These are phyloP conservation scores for Trichosporon sp. DNA, from an alignment of 1,284 basidiomycete species.

Conservation along the genomic window DNA sequence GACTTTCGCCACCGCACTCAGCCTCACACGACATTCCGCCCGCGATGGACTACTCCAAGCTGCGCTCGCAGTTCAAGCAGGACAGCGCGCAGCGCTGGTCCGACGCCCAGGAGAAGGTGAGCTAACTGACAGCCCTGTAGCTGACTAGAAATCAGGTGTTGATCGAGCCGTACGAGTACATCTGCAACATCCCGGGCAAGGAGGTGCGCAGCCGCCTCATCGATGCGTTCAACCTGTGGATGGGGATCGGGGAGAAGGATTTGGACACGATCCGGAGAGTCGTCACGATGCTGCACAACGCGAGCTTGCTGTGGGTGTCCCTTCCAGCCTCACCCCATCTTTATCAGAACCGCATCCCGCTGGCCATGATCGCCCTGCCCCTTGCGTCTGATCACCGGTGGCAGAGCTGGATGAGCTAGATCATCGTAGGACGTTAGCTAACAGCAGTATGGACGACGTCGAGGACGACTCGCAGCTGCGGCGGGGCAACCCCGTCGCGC, in stretches of 20 bases:
- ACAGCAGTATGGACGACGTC: conserved; percentile 84
- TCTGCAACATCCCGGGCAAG: conserved; percentile 82
- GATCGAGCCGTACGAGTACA: conserved; percentile 85
- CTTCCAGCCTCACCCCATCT: no score
- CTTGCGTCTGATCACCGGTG: not conserved
- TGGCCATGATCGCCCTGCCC: not conserved
- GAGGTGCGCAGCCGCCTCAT: conserved; percentile 87
- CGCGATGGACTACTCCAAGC: conserved; percentile 6
- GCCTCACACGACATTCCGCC: not conserved
- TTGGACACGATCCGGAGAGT: conserved; percentile 70
- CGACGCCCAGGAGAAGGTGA: conserved; percentile 5
- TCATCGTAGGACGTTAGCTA: not conserved
- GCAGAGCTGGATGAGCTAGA: not conserved
- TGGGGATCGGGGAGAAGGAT: conserved; percentile 69
- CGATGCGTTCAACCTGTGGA: conserved; percentile 91
- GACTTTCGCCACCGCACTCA: not conserved
- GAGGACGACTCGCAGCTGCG: conserved; percentile 91
- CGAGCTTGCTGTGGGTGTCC: conserved; percentile 82
- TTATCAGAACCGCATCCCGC: conserved; percentile 11
- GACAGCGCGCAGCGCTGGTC: not conserved
- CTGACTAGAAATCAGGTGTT: conserved; percentile 46
- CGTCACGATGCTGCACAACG: conserved; percentile 90
- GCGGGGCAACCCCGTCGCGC: conserved; percentile 79
- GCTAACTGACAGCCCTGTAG: not conserved
- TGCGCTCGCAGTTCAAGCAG: conserved; percentile 1